phyloP scores from a whole-genome alignment of 208 protist genomes.

The Herpetomonas tarakana region DNA sequence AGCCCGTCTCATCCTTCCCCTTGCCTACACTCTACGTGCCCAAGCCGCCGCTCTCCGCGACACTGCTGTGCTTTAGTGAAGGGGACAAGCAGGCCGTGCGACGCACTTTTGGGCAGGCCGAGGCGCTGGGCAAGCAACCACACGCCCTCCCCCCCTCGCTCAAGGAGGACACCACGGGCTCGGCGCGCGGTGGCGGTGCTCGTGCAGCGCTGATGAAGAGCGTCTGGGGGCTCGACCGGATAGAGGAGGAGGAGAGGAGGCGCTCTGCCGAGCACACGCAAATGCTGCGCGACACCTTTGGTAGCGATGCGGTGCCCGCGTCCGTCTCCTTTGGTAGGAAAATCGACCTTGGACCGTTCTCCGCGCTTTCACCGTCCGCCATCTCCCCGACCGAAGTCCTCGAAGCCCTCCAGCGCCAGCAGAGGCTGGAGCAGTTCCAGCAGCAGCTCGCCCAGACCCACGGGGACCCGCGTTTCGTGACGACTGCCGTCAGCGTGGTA shows the following conservation, averaged over 20 bases:
- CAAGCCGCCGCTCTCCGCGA: background rate
- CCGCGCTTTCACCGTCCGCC: background rate
- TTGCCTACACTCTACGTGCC: background rate
- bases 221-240: background rate
- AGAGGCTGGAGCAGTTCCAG: constrained; percentile 11
- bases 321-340: background rate
- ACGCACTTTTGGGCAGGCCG: background rate
- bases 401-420: constrained; percentile 4
- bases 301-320: background rate
- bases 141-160: background rate
- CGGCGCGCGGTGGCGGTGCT: background rate
- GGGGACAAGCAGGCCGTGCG: background rate
- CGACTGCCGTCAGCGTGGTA: constrained; percentile 14
- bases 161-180: background rate
- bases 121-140: background rate
- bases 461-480: constrained; percentile 21
- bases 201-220: background rate
- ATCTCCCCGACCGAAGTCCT: background rate
- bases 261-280: background rate
- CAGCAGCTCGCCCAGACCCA: constrained; percentile 19
- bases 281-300: background rate
- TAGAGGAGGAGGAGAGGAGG: background rate
- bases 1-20: background rate
- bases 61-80: background rate
- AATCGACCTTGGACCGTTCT: background rate